A percentile compares a stretch with the other conserved stretches of the same genome.
These are phyloP conservation scores for Mycena latifolia DNA, from an alignment of 768 basidiomycete genomes.

Conservation along the genomic window DNA sequence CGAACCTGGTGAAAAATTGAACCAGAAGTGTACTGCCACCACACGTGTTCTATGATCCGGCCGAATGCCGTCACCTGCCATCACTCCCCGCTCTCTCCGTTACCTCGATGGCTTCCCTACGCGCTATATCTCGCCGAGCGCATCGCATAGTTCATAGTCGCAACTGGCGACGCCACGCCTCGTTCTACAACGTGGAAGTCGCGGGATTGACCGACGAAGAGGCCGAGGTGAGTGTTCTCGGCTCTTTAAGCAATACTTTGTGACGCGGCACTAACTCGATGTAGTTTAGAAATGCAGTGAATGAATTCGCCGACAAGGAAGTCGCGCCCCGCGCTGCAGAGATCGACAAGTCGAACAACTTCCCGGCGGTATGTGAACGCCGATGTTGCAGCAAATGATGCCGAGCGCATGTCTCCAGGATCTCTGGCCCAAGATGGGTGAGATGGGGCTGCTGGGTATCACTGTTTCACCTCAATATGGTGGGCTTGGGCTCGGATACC, in stretches of 20 bases:
- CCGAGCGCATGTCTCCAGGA: conserved; percentile 58
- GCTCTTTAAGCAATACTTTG: too few relatives aligned
- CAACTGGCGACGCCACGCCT: conserved; percentile 45
- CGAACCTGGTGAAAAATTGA: not conserved
- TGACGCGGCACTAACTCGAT: too few relatives aligned
- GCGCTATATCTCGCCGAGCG: conserved; percentile 10
- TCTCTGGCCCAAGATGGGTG: conserved; percentile 90
- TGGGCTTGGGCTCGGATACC: conserved; percentile 87
- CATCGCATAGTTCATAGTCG: not conserved
- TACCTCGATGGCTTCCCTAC: conserved; percentile 19
- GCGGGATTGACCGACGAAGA: conserved; percentile 87
- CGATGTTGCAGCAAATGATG: conserved; percentile 36
- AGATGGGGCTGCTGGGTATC: conserved; percentile 92
- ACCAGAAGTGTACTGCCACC: not conserved
- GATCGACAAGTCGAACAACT: conserved; percentile 87
- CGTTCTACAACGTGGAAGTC: conserved; percentile 78
- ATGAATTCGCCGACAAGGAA: conserved; percentile 85
- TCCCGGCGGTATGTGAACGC: conserved; percentile 67
- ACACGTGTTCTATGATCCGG: not conserved
- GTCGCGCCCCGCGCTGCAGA: conserved; percentile 88
- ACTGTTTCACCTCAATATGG: conserved; percentile 86
- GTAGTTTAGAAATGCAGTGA: conserved; percentile 86
- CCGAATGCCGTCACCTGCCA: not conserved
- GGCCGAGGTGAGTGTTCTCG: conserved; percentile 67
- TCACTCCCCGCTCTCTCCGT: not conserved